phyloP scores from a whole-genome alignment of 1,139 yeast genomes.

The Geotrichum klebahnii region DNA sequence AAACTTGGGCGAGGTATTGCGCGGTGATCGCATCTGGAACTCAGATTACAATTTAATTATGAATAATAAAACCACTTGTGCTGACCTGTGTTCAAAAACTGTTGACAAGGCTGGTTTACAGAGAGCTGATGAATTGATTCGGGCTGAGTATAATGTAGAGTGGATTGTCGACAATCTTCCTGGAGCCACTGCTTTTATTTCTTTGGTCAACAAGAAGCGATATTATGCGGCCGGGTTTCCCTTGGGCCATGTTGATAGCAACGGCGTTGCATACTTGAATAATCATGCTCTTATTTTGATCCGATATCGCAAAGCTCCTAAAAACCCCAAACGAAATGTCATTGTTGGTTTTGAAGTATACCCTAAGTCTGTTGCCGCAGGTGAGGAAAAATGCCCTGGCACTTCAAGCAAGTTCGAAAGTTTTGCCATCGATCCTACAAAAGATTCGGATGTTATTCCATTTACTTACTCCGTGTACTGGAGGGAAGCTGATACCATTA shows the following conservation, averaged over 20 bases:
- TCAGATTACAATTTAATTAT: slow-evolving; percentile 63
- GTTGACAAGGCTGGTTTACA: slow-evolving; percentile 50
- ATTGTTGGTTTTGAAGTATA: slow-evolving; percentile 90
- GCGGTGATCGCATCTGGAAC: slow-evolving; percentile 77
- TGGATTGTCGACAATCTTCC: slow-evolving; percentile 86
- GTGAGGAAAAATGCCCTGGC: slow-evolving; percentile 36
- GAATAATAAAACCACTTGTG: slow-evolving; percentile 62
- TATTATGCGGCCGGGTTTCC: slow-evolving; percentile 88
- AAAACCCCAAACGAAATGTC: slow-evolving; percentile 44
- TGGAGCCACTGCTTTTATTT: slow-evolving; percentile 80
- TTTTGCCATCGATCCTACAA: slow-evolving; percentile 34
- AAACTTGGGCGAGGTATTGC: slow-evolving; percentile 69
- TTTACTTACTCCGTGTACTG: slow-evolving; percentile 85
- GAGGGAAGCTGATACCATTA: slow-evolving; percentile 71
- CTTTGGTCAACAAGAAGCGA: slow-evolving; percentile 55
- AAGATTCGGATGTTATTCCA: slow-evolving; percentile 47
- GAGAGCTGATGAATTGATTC: slow-evolving; percentile 59
- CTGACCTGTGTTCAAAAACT: slow-evolving; percentile 59
- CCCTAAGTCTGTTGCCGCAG: slow-evolving; percentile 67
- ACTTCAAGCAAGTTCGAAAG: slow-evolving; percentile 28
- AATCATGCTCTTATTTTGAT: slow-evolving; percentile 80
- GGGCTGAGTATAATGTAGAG: slow-evolving; percentile 70
- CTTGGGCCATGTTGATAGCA: slow-evolving; percentile 59
- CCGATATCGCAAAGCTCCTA: slow-evolving; percentile 59
- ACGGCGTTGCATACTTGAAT: slow-evolving; percentile 57